Conservation (phyloP, 2,329 filamentous ascomycete genomes). For the Penicillium brasilianum region DNA sequence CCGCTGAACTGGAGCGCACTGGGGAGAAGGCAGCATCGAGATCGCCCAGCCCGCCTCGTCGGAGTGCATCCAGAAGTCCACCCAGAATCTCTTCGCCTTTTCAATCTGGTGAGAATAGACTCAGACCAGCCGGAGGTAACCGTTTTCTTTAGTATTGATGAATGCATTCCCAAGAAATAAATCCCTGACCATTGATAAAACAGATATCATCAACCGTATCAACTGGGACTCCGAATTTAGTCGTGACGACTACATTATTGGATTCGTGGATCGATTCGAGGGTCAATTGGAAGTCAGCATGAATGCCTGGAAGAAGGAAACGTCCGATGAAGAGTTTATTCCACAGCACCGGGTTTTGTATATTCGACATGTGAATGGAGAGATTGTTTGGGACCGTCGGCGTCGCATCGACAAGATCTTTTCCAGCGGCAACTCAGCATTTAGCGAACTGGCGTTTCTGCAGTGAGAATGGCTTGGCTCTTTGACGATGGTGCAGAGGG, state of each 20-base stretch:
- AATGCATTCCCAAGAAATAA: neutral
- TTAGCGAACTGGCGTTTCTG: constrained; percentile 36
- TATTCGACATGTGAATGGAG: constrained; percentile 48
- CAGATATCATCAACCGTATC: constrained; percentile 56
- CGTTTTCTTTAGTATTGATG: neutral
- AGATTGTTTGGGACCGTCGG: constrained; percentile 58
- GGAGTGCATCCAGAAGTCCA: neutral
- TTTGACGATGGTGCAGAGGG: neutral
- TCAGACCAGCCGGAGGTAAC: constrained; percentile 28
- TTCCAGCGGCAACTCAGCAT: constrained; percentile 48
- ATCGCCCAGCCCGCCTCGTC: neutral
- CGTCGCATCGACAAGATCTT: constrained; percentile 55
- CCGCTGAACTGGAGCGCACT: neutral
- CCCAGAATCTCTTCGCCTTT: constrained; percentile 3
- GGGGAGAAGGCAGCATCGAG: neutral
- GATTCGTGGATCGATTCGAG: constrained; percentile 60
- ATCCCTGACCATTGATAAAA: too few relatives aligned
- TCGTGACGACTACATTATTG: constrained; percentile 55
- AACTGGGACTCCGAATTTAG: constrained; percentile 56
- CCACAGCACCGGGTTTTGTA: constrained; percentile 60
- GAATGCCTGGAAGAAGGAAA: constrained; percentile 58
- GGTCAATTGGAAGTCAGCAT: constrained; percentile 55
- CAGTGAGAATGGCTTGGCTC: constrained; percentile 11
- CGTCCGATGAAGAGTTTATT: constrained; percentile 62
- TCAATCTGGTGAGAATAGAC: constrained; percentile 23